Conservation (phyloP, 345 rosid species). For the rapeseed (Brassica napus) region Da-Ae NC_063441.1:21398501-21399000, state of each 20-base stretch:
- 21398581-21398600: conserved; percentile 97
- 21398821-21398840: conserved; percentile 95
- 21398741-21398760: conserved; percentile 13
- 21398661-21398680: conserved; percentile 83
- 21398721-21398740: conserved; percentile 11
- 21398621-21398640: conserved; percentile 62
- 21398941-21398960: background rate
- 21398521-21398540: conserved; percentile 65
- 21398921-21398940: conserved; percentile 52
- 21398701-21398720: conserved; percentile 79
- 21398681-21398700: conserved; percentile 82
- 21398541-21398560: conserved; percentile 70
- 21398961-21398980: conserved; percentile 30
- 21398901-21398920: conserved; percentile 78
- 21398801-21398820: conserved; percentile 78
- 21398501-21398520: background rate
- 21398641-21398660: conserved; percentile 73
- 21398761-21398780: background rate
- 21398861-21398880: conserved; percentile 76
- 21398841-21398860: conserved; percentile 93
- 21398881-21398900: conserved; percentile 69
- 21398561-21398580: conserved; percentile 87
- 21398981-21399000: conserved; percentile 93
- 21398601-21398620: conserved; percentile 83
- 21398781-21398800: conserved; percentile 63